Percentiles rank a stretch among this genome's conserved stretches.
Conservation (phyloP, 164 flowering plant genomes). For the Vitis cinerea region DNA sequence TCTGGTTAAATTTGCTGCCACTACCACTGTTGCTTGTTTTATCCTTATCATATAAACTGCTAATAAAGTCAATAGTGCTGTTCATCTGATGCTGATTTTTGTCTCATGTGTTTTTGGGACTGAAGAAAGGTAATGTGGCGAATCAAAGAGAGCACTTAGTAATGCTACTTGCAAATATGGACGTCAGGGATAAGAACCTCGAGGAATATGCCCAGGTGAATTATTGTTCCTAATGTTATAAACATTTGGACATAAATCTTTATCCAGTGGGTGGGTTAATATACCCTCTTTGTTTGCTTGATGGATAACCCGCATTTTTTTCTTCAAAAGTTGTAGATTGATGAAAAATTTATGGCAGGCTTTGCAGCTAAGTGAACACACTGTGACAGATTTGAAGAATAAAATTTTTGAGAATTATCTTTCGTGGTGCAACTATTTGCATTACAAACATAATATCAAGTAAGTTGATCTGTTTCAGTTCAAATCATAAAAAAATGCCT, state of each 20-base stretch:
- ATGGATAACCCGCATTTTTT: neutral
- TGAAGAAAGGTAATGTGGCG: conserved; percentile 96
- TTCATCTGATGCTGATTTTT: neutral
- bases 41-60: neutral
- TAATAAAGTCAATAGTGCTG: neutral
- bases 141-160: conserved; percentile 98
- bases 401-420: conserved; percentile 78
- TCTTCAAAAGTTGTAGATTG: conserved; percentile 2
- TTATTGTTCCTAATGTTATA: neutral
- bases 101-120: conserved; percentile 6
- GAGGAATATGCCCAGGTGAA: conserved; percentile 48
- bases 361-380: conserved; percentile 53
- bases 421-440: conserved; percentile 92
- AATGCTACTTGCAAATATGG: conserved; percentile 87
- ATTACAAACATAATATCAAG: conserved; percentile 48
- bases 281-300: neutral
- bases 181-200: conserved; percentile 43
- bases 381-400: conserved; percentile 53
- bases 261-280: neutral
- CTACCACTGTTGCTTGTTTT: neutral
- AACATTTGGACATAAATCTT: too few relatives aligned
- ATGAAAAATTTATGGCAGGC: conserved; percentile 4
- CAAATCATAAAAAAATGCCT: neutral
- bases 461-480: conserved; percentile 28
- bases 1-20: neutral